Evolutionary conservation across 352 stramenopile species (phyloP).

Genomic region (Pilasporangium apinafurcum): DNA sequence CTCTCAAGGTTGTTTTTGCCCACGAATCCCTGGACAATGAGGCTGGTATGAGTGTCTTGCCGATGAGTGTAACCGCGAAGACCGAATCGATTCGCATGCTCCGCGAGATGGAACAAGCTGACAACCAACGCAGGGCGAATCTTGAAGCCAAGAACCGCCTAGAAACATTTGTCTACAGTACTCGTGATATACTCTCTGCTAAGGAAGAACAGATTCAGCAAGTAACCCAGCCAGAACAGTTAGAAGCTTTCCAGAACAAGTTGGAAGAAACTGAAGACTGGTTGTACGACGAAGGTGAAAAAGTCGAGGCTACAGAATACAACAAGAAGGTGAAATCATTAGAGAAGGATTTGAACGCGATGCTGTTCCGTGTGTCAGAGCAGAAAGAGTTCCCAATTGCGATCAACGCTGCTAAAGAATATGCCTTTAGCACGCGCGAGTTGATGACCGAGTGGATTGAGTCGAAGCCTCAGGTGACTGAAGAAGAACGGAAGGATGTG

Average conservation of each 20-base stretch:
- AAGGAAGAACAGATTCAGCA: constrained; percentile 75
- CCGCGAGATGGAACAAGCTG: constrained; percentile 58
- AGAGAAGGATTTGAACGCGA: constrained; percentile 73
- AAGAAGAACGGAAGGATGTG: constrained; percentile 86
- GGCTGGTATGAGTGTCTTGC: constrained; percentile 41
- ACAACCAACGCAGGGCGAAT: constrained; percentile 62
- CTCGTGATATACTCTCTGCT: constrained; percentile 80
- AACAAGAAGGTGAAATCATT: constrained; percentile 81
- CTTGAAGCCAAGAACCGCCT: constrained; percentile 88
- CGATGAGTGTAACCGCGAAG: constrained; percentile 57
- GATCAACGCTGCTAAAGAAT: constrained; percentile 60
- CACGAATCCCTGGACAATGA: constrained; percentile 23
- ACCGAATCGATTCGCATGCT: constrained; percentile 63
- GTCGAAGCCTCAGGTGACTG: constrained; percentile 81
- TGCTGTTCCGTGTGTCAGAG: constrained; percentile 89
- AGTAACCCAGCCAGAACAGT: constrained; percentile 81
- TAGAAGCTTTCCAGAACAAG: constrained; percentile 66
- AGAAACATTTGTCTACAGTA: constrained; percentile 91
- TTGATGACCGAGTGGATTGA: constrained; percentile 57
- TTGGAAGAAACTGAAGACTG: constrained; percentile 88
- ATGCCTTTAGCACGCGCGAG: constrained; percentile 53
- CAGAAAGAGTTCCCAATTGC: constrained; percentile 78
- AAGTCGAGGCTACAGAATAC: constrained; percentile 80
- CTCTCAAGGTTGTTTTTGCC: constrained; percentile 53
- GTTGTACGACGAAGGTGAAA: constrained; percentile 91